These are phyloP conservation scores for Termitomyces sp. DNA, from an alignment of 768 basidiomycete genomes.

Conservation along the genomic window DNA sequence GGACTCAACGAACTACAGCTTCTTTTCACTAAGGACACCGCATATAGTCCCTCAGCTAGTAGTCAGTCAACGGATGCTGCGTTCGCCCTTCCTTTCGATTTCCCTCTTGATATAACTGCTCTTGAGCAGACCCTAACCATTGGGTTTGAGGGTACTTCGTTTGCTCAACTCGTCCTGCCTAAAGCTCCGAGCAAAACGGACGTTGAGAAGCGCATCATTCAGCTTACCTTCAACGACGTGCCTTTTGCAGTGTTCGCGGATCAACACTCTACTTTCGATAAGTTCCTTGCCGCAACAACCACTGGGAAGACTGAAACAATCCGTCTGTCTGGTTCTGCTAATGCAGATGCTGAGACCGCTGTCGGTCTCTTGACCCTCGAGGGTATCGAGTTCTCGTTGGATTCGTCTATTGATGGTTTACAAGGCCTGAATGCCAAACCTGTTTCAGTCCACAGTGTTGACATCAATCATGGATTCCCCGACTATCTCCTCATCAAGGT, in stretches of 20 bases:
- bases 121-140: constrained; percentile 55
- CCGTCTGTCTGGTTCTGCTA: constrained; percentile 46
- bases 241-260: constrained; percentile 52
- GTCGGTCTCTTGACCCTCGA: constrained; percentile 55
- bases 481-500: constrained; percentile 67
- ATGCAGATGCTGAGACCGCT: constrained; percentile 56
- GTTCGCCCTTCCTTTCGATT: constrained; percentile 64
- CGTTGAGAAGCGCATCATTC: constrained; percentile 53
- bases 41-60: constrained; percentile 53
- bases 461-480: constrained; percentile 62
- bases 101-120: constrained; percentile 62
- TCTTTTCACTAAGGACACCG: constrained; percentile 49
- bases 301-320: constrained; percentile 38
- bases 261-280: constrained; percentile 46
- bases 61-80: constrained; percentile 55
- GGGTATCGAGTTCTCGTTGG: constrained; percentile 53
- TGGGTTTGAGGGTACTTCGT: constrained; percentile 42
- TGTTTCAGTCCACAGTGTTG: constrained; percentile 48
- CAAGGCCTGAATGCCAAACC: constrained; percentile 59
- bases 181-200: constrained; percentile 54
- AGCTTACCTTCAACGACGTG: constrained; percentile 51
- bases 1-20: constrained; percentile 52
- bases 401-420: constrained; percentile 53
- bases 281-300: constrained; percentile 60
- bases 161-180: constrained; percentile 58